Evolutionary conservation across 1,139 yeast genomes (phyloP).

Genomic region (Blastobotrys illinoisensis): DNA sequence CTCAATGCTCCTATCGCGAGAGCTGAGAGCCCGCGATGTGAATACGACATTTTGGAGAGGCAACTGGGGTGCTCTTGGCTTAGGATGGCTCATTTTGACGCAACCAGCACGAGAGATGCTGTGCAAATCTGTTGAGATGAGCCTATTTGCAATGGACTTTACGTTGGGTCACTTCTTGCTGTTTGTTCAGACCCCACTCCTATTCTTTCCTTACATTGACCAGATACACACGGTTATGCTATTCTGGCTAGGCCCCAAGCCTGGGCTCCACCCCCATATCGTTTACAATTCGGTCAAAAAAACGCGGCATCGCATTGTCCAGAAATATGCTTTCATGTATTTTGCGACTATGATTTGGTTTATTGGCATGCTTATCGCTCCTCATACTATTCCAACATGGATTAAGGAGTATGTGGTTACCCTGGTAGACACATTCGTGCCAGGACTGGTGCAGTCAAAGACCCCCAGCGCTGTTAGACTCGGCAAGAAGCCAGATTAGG

Average conservation of each 20-base stretch:
- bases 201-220: constrained; percentile 66
- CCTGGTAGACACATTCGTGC: constrained; percentile 13
- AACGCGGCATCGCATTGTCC: constrained; percentile 11
- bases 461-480: constrained; percentile 1
- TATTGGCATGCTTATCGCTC: constrained; percentile 24
- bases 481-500: background rate
- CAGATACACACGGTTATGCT: constrained; percentile 73
- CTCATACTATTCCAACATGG: constrained; percentile 16
- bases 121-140: constrained; percentile 65
- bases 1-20: constrained; percentile 51
- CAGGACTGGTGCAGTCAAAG: constrained; percentile 21
- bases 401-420: constrained; percentile 9
- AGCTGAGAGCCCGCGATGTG: constrained; percentile 48
- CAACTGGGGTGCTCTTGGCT: constrained; percentile 56
- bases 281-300: constrained; percentile 6
- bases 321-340: constrained; percentile 39
- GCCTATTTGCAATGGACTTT: constrained; percentile 67
- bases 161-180: constrained; percentile 60
- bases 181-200: constrained; percentile 54
- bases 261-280: constrained; percentile 31
- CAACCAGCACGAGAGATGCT: constrained; percentile 67
- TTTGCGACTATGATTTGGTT: constrained; percentile 39
- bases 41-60: constrained; percentile 89
- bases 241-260: constrained; percentile 72
- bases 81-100: constrained; percentile 53